Evolutionary conservation across 2,329 filamentous ascomycete genomes (phyloP).

Genomic region (Fusarium haematococcum): DNA sequence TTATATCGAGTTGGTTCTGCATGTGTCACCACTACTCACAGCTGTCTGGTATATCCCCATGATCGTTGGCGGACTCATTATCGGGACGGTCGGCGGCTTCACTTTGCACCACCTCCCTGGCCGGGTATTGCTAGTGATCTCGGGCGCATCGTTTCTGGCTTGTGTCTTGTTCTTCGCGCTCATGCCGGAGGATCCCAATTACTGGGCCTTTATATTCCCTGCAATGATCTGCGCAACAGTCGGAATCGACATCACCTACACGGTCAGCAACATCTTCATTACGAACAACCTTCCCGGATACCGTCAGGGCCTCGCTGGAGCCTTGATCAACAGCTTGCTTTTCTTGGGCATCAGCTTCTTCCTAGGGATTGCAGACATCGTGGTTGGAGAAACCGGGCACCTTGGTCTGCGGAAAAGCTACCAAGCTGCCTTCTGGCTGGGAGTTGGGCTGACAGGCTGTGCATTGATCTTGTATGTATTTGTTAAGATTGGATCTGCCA

Average conservation of each 20-base stretch:
- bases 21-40: background rate
- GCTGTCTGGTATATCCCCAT: conserved; percentile 8
- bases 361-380: conserved; percentile 59
- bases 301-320: background rate
- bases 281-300: background rate
- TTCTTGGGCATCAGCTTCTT: conserved; percentile 10
- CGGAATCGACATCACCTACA: conserved; percentile 73
- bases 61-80: conserved; percentile 2
- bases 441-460: conserved; percentile 17
- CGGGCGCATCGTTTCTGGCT: background rate
- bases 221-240: conserved; percentile 68
- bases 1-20: conserved; percentile 3
- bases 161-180: conserved; percentile 3
- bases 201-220: conserved; percentile 74
- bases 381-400: conserved; percentile 53
- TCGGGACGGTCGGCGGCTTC: conserved; percentile 4
- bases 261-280: conserved; percentile 65
- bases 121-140: background rate
- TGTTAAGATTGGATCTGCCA: conserved; percentile 28
- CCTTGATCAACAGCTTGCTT: conserved; percentile 7
- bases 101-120: conserved; percentile 7
- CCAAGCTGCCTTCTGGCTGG: conserved; percentile 32
- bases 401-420: conserved; percentile 44
- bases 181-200: conserved; percentile 50
- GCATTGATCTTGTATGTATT: conserved; percentile 22